Conservation (phyloP, 805 yeast species). For the Pichia deserticola region DNA sequence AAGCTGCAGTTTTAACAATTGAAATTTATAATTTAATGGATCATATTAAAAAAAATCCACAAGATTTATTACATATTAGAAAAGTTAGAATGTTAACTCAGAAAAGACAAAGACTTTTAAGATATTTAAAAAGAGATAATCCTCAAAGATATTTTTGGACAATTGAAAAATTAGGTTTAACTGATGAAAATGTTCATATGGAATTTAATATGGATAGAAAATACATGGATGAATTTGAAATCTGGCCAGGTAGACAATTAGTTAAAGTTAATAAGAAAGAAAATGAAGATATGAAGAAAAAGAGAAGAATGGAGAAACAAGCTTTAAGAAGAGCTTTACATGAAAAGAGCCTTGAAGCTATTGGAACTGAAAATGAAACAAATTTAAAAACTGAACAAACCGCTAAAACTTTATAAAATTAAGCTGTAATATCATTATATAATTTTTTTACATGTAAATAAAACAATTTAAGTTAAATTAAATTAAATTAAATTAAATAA, state of each 20-base stretch:
- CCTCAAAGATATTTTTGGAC: conserved; percentile 82
- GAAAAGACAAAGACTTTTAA: conserved; percentile 74
- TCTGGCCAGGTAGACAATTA: conserved; percentile 68
- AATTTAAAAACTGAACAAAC: background rate
- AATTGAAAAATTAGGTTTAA: conserved; percentile 78
- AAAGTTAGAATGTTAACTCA: conserved; percentile 77
- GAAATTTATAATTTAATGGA: conserved; percentile 69
- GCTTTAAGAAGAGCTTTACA: conserved; percentile 26
- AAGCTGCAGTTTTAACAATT: conserved; percentile 85
- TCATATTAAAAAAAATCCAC: conserved; percentile 61
- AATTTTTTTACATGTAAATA: no score
- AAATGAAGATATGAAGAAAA: conserved; percentile 39
- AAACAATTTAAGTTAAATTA: background rate
- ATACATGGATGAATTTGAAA: conserved; percentile 70
- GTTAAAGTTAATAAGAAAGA: conserved; percentile 49
- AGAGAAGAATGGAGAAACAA: conserved; percentile 39
- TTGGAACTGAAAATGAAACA: background rate
- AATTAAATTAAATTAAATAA: background rate
- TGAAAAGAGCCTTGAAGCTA: background rate
- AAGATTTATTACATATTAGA: conserved; percentile 67
- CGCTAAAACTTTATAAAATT: background rate
- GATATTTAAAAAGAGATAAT: conserved; percentile 72
- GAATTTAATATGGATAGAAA: conserved; percentile 78
- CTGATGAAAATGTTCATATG: conserved; percentile 66
- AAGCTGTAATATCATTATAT: no score